These are phyloP conservation scores for Gastrodia elata DNA, from an alignment of 106 monocot species.

Conservation along the genomic window DNA sequence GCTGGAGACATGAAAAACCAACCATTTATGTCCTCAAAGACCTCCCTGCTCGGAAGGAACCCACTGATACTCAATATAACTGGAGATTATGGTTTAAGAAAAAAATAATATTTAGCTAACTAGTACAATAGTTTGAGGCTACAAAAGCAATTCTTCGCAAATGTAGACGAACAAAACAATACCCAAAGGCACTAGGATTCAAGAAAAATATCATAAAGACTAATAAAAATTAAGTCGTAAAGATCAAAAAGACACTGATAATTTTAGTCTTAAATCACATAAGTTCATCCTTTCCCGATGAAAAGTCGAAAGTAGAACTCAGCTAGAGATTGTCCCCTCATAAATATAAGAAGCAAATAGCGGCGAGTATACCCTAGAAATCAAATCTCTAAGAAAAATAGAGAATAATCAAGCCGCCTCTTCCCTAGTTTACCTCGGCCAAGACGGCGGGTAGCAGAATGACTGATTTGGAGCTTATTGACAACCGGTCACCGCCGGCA, in stretches of 20 bases:
- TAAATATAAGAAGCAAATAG: neutral
- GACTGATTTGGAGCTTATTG: neutral
- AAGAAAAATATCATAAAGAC: too few species aligned
- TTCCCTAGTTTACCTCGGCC: neutral
- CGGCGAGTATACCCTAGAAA: neutral
- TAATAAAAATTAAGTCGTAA: too few species aligned
- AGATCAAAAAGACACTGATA: too few species aligned
- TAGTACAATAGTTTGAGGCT: neutral
- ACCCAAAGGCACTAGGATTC: too few species aligned
- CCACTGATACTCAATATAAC: neutral
- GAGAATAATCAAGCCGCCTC: neutral
- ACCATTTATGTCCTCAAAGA: neutral
- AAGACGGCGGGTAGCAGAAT: neutral
- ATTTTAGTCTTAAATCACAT: too few species aligned
- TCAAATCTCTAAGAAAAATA: neutral
- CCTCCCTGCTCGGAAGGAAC: too few species aligned
- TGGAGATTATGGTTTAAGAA: neutral
- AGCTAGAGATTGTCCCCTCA: too few species aligned
- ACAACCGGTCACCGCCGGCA: neutral
- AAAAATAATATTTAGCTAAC: neutral
- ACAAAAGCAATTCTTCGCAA: neutral
- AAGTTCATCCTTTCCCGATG: too few species aligned
- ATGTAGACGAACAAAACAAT: too few species aligned
- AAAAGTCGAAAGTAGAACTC: too few species aligned
- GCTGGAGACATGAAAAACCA: conserved; percentile 1